Conservation (phyloP, 768 basidiomycete genomes). For the Suillus brevipes region DNA sequence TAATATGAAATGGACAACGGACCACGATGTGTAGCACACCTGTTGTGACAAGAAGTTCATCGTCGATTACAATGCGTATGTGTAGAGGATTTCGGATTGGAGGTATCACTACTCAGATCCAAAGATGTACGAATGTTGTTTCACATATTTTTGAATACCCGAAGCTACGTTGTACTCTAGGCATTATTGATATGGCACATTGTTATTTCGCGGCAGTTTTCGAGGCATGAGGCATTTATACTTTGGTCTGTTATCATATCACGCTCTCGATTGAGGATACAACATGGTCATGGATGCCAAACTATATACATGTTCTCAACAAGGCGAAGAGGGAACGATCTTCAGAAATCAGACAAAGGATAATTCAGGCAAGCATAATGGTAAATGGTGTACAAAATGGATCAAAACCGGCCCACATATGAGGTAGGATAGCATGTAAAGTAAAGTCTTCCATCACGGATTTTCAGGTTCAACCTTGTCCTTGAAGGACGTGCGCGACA, state of each 20-base stretch:
- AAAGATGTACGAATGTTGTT: not conserved
- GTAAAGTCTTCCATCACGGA: not conserved
- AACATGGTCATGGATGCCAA: not conserved
- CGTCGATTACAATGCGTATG: not conserved
- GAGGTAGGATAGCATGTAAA: not conserved
- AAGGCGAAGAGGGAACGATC: not conserved
- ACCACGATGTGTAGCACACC: not conserved
- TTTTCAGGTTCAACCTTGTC: not conserved
- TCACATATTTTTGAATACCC: not conserved
- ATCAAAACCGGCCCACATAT: not conserved
- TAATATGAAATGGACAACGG: not conserved
- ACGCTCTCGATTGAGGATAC: not conserved
- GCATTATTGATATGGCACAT: not conserved
- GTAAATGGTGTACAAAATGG: not conserved
- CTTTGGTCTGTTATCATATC: not conserved
- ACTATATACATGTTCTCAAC: not conserved
- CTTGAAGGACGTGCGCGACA: conserved; percentile 12
- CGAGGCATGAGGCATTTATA: not conserved
- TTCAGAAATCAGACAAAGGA: not conserved
- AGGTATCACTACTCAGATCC: not conserved
- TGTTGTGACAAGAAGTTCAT: not conserved
- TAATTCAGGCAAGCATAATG: not conserved
- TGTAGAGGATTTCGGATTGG: not conserved
- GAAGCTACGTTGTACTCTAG: not conserved
- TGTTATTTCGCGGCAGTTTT: not conserved